These are phyloP conservation scores for Hypomontagnella monticulosa DNA, from an alignment of 495 filamentous ascomycete species.

Conservation along the genomic window DNA sequence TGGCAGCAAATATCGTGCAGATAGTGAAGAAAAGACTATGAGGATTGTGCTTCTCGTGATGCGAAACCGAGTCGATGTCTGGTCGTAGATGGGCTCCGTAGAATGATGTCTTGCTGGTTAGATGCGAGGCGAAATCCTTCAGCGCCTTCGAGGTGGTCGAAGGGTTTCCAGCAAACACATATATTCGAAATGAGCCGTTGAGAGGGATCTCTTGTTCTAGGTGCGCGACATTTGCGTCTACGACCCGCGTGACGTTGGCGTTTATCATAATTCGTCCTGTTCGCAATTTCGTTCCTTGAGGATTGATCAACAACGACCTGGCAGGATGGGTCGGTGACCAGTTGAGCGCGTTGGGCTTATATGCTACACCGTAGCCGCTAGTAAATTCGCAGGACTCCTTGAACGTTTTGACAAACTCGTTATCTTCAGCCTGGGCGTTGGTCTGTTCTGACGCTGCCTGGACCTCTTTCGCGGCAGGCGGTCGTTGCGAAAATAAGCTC, in stretches of 20 bases:
- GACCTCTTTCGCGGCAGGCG: conserved; percentile 62
- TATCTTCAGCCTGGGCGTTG: conserved; percentile 54
- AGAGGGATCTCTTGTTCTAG: conserved; percentile 88
- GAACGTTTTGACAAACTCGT: conserved; percentile 77
- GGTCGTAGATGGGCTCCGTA: conserved; percentile 68
- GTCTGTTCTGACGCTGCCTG: conserved; percentile 53
- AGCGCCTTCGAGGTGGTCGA: conserved; percentile 65
- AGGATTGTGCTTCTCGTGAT: conserved; percentile 84
- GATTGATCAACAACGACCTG: conserved; percentile 71
- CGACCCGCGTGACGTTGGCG: conserved; percentile 80
- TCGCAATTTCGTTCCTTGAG: conserved; percentile 67
- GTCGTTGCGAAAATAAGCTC: conserved; percentile 70
- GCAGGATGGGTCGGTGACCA: conserved; percentile 75
- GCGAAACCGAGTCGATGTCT: conserved; percentile 70
- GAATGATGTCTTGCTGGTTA: conserved; percentile 74
- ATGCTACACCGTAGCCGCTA: conserved; percentile 74
- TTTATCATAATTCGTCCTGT: conserved; percentile 78
- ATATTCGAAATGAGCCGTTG: conserved; percentile 88
- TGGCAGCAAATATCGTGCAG: conserved; percentile 73
- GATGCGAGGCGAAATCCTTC: conserved; percentile 70
- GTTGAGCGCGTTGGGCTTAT: conserved; percentile 69
- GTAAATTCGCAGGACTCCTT: conserved; percentile 77
- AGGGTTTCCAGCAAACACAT: conserved; percentile 80
- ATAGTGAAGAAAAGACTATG: conserved; percentile 84
- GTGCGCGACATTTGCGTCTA: conserved; percentile 86